Percentiles rank a stretch among this genome's conserved stretches.
Conservation (phyloP, 306 rosid genomes). For the Chamaecrista fasciculata region DNA sequence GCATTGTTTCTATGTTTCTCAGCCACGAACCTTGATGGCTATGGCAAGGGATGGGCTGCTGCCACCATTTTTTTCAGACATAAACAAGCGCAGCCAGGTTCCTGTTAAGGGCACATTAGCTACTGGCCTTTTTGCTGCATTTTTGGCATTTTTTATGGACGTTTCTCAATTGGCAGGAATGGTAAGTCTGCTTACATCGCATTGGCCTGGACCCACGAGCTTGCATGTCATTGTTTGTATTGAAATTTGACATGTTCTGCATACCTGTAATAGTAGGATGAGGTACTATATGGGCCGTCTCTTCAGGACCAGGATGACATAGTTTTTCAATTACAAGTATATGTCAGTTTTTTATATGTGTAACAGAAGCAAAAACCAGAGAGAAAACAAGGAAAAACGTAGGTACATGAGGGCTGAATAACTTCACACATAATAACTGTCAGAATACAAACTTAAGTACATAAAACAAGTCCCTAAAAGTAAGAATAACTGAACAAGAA, state of each 20-base stretch:
- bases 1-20: constrained; percentile 24
- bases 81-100: constrained; percentile 36
- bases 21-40: constrained; percentile 51
- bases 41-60: constrained; percentile 57
- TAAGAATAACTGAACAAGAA: no score
- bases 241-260: neutral
- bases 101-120: constrained; percentile 53
- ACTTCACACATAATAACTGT: no score
- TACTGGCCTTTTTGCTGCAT: constrained; percentile 71
- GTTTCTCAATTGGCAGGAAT: constrained; percentile 83
- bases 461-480: no score
- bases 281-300: neutral
- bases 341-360: no score
- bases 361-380: no score
- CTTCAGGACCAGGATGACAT: neutral
- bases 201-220: neutral
- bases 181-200: constrained; percentile 49
- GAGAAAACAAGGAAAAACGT: no score
- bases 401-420: no score
- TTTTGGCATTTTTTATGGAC: constrained; percentile 78
- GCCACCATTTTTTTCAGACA: constrained; percentile 42
- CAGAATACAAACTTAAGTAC: no score
- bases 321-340: constrained; percentile 10
- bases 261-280: neutral
- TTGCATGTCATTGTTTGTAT: neutral